These are phyloP conservation scores for Aspergillus awamori DNA, from an alignment of 2,329 filamentous ascomycete species.

Conservation along the genomic window DNA sequence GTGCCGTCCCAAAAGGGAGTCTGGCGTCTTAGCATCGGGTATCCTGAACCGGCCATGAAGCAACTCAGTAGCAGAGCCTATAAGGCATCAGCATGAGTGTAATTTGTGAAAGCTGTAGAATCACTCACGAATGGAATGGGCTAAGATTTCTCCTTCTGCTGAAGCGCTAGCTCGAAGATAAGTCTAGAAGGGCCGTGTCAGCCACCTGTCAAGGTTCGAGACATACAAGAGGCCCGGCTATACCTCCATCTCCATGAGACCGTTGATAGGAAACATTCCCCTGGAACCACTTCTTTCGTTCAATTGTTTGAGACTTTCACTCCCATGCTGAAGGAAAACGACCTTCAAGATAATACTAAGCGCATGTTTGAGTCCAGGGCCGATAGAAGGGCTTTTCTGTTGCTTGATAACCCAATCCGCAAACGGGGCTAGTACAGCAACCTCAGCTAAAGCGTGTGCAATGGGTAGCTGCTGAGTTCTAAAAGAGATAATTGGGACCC, in stretches of 20 bases:
- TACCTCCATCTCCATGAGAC: constrained; percentile 19
- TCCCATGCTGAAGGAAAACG: constrained; percentile 5
- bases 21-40: constrained; percentile 17
- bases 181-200: constrained; percentile 7
- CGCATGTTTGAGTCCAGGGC: constrained; percentile 6
- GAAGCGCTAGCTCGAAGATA: constrained; percentile 10
- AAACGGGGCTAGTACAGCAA: constrained; percentile 23
- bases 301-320: constrained; percentile 14
- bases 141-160: constrained; percentile 25
- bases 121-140: constrained; percentile 25
- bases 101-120: not conserved
- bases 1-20: constrained; percentile 19
- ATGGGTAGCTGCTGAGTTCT: constrained; percentile 29
- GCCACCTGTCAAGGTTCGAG: not conserved
- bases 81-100: not conserved
- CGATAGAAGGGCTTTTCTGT: not conserved
- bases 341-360: constrained; percentile 20
- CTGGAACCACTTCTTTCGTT: constrained; percentile 20
- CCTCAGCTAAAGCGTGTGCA: constrained; percentile 24
- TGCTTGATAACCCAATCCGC: not conserved
- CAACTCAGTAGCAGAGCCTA: constrained; percentile 29
- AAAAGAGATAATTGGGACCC: constrained; percentile 23
- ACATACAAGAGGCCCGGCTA: not conserved
- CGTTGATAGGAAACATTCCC: constrained; percentile 19
- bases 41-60: constrained; percentile 26